These are phyloP conservation scores for Malus orientalis DNA, from an alignment of 306 rosid genomes.

Conservation along the genomic window DNA sequence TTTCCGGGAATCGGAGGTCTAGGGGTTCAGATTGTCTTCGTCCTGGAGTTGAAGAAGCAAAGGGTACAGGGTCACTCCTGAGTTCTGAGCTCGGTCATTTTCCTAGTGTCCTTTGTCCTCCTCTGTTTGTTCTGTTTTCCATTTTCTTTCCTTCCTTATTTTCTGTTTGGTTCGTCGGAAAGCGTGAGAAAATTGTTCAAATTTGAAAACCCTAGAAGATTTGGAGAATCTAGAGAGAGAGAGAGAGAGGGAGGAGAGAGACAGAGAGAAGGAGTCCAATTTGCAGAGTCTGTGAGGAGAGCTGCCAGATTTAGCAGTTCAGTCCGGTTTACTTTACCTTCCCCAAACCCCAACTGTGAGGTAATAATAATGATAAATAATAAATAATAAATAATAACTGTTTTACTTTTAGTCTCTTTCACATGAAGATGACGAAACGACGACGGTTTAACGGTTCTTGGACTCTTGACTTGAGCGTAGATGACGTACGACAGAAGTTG, in stretches of 20 bases:
- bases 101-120: background rate
- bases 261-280: background rate
- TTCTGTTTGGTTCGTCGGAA: constrained; percentile 17
- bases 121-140: background rate
- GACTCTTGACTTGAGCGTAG: background rate
- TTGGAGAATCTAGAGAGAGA: background rate
- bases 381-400: background rate
- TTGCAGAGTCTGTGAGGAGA: background rate
- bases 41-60: background rate
- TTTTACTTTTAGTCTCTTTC: background rate
- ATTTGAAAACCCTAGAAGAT: constrained; percentile 34
- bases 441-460: background rate
- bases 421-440: background rate
- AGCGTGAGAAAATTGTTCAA: background rate
- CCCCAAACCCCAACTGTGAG: background rate
- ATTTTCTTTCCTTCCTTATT: background rate
- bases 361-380: background rate
- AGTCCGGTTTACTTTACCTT: background rate
- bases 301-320: background rate
- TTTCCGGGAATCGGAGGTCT: constrained; percentile 10
- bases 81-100: constrained; percentile 15
- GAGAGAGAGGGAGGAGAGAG: background rate
- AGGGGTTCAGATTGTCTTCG: constrained; percentile 7
- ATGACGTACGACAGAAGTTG: background rate
- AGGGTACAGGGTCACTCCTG: background rate